These are phyloP conservation scores for Lonicera japonica DNA, from an alignment of 129 eudicot species.

Conservation along the genomic window DNA sequence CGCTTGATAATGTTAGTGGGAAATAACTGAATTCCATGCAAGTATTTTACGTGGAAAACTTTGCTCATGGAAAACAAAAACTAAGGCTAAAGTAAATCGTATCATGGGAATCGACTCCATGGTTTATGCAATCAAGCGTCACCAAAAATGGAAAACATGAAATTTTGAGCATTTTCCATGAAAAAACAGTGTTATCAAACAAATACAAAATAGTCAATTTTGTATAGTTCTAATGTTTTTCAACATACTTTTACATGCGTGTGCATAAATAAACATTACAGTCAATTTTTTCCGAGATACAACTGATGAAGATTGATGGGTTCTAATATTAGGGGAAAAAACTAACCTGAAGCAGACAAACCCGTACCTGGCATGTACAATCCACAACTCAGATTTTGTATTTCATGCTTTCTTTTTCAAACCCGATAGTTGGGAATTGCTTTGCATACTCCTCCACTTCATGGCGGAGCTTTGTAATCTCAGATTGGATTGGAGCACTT, in stretches of 20 bases:
- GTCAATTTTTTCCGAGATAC: no score
- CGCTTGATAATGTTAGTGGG: background rate
- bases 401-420: constrained; percentile 96
- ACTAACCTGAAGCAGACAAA: background rate
- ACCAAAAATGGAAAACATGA: no score
- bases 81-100: no score
- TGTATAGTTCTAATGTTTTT: no score
- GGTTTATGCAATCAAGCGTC: no score
- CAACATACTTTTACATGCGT: no score
- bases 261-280: no score
- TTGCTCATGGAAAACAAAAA: no score
- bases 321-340: background rate
- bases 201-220: no score
- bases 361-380: constrained; percentile 29
- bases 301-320: background rate
- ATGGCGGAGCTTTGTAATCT: constrained; percentile 73
- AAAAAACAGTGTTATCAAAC: no score
- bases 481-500: constrained; percentile 45
- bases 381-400: constrained; percentile 61
- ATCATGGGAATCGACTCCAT: no score
- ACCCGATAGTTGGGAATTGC: constrained; percentile 95
- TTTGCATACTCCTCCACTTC: constrained; percentile 96
- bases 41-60: background rate
- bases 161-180: no score
- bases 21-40: background rate